phyloP scores from a whole-genome alignment of 2,329 filamentous ascomycete genomes.

The Clathrospora elynae region DNA sequence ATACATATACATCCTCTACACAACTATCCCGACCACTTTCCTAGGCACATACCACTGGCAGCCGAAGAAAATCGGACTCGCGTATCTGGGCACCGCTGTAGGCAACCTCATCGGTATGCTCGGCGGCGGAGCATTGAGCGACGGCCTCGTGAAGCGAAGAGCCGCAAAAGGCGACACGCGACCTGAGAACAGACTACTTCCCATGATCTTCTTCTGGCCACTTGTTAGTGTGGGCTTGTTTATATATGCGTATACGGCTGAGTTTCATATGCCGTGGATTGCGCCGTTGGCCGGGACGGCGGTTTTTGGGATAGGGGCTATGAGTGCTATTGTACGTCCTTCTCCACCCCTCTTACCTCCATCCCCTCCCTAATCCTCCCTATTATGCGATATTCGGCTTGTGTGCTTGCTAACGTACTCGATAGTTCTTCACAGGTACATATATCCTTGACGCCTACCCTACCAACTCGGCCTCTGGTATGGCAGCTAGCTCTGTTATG shows the following conservation, averaged over 20 bases:
- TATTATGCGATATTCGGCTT: not conserved
- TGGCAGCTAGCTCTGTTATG: slow-evolving; percentile 63
- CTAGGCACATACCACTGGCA: slow-evolving; percentile 25
- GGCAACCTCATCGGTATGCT: slow-evolving; percentile 43
- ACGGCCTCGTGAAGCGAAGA: slow-evolving; percentile 29
- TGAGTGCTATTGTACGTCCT: slow-evolving; percentile 5
- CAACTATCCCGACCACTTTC: slow-evolving; percentile 32
- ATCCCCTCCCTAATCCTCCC: no score
- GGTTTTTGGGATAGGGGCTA: slow-evolving; percentile 1
- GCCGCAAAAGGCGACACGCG: slow-evolving; percentile 18
- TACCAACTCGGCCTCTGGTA: slow-evolving; percentile 50
- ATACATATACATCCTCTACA: slow-evolving; percentile 39
- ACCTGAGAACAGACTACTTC: slow-evolving; percentile 20
- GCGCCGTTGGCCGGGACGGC: slow-evolving; percentile 32
- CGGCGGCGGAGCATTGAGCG: slow-evolving; percentile 38
- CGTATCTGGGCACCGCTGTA: slow-evolving; percentile 32
- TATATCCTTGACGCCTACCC: slow-evolving; percentile 67
- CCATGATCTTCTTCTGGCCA: slow-evolving; percentile 33
- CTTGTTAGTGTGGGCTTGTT: slow-evolving; percentile 32
- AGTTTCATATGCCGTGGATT: slow-evolving; percentile 33
- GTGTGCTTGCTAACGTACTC: not conserved
- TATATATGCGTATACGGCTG: slow-evolving; percentile 37
- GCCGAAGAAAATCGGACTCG: slow-evolving; percentile 24
- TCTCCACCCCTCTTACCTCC: no score
- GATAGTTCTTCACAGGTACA: slow-evolving; percentile 46